Base-by-base conservation (phyloP, 495 filamentous ascomycete genomes). In the Opeltia flavorubescens region DNA sequence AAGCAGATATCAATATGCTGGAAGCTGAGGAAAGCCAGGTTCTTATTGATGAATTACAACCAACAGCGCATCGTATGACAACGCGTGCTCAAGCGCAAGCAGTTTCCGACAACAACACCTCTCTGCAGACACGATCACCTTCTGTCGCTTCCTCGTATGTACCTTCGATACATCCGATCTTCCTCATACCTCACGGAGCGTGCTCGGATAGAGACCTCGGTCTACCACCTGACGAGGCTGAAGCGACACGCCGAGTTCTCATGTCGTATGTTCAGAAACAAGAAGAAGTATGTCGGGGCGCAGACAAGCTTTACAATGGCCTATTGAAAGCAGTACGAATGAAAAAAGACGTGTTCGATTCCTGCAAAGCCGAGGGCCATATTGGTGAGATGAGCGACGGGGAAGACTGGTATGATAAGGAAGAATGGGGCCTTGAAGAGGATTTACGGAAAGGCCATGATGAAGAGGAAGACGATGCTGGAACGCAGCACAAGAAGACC, bases 371-470 rank as follows among this genome's bases (percentile, higher is more conserved):
- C 0, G 93, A 98, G 62, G 85, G 78, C 4, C 91, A 95, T 56
- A 73, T 83, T 21, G 87, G 86, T 1, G 76, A 81, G 44, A 67
- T 94, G 77, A 89, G 83, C 28, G 89, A 95, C 56, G 86, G 86
- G 2, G 89, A 95, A 66, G 89, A 95, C 59, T 95, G 89, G 87
- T 93, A 93, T 60, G 89, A 95, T 57, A 77, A 76, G 47, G 85
- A 91, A 57, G 81, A 83, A 67, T 94, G 86, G 89, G 79, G 79
- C 2, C 60, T 95, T 34, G 80, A 80, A 2, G 84, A 86, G 53
- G 83, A 87, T 58, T 68, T 95, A 12, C 86, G 85, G 60, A 95
- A 95, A 60, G 89, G 89, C 2, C 79, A 84, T 44, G 86, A 94
- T 47, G 89, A 95, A 53, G 88, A 94, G 46, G 89, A 94, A 52